Conservation (phyloP, 441 rosid species). For the Euphorbia schlechtendalii region DNA sequence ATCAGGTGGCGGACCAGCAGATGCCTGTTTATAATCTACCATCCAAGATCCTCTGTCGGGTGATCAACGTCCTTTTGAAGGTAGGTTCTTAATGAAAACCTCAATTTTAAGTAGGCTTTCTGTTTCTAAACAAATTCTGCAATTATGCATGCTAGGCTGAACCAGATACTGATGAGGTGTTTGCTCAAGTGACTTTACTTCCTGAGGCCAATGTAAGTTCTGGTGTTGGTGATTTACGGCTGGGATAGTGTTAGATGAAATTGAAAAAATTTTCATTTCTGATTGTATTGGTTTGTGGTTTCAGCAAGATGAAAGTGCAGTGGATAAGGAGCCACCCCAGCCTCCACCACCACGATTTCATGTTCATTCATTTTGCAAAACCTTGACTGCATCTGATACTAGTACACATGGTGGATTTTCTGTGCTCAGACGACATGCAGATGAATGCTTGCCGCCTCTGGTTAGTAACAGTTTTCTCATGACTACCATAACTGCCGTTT, state of each 20-base stretch:
- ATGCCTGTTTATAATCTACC: conserved; percentile 87
- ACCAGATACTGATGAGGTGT: conserved; percentile 91
- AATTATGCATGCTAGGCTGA: conserved; percentile 62
- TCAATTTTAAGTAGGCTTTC: conserved; percentile 6
- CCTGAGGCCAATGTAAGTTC: conserved; percentile 55
- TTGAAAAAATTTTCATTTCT: neutral
- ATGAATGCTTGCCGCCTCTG: conserved; percentile 96
- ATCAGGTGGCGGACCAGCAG: conserved; percentile 80
- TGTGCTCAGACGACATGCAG: conserved; percentile 91
- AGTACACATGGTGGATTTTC: conserved; percentile 99
- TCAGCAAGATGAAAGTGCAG: conserved; percentile 68
- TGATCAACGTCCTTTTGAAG: conserved; percentile 72
- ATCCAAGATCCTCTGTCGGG: conserved; percentile 77
- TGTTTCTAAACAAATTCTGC: neutral
- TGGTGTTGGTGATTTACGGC: neutral
- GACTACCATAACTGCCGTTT: no score
- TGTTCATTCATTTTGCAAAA: conserved; percentile 94
- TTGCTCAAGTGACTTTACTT: conserved; percentile 84
- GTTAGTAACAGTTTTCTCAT: conserved; percentile 34
- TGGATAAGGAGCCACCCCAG: conserved; percentile 50
- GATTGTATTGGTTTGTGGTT: conserved; percentile 3
- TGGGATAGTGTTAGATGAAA: neutral
- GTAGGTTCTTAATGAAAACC: conserved; percentile 25
- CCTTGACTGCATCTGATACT: conserved; percentile 94
- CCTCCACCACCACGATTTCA: conserved; percentile 61